Base-by-base conservation (phyloP, 2,329 filamentous ascomycete genomes). In the Xylaria multiplex region DNA sequence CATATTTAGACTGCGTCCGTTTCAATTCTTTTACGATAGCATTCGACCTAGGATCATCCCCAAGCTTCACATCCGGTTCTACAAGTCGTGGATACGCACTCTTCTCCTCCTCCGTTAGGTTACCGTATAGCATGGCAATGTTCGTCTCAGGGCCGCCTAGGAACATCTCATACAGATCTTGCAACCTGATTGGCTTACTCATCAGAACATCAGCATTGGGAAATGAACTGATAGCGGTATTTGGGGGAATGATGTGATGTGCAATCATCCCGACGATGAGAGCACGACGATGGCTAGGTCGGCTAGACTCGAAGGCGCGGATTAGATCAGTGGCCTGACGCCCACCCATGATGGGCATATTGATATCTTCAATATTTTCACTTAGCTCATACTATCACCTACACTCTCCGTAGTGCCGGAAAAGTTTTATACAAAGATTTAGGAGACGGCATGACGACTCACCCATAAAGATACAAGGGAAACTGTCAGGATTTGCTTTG, bases 81-180 rank as follows among this genome's bases (percentile, higher is more conserved):
- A 45, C 2, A 7, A 16, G 43, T 30, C 60, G 60, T n/a, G 60
- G 60, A 24, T 63, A 63, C n/a, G 37, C 53, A n/a, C 54, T 63
- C 53, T 63, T 62, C 59, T 62, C 53, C 46, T 63, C 46, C 35
- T 63, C 53, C 6, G 45, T 58, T 14, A 63, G 45, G 19, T 37
- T 14, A 2, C 45, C 46, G n/a, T 57, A 63, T 30, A 63, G 27
- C 16, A 50, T 22, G 35, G 52, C n/a, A 27, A 63, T 9, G 37
- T 63, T 63, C 14, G 60, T 63, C 35, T 52, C 16, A 1, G 60
- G 53, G 9, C 60, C 54, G 13, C 60, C 60, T 6, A 63, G 24
- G 24, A 63, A 57, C 54, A 58, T 35, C 16, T 63, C 45, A n/a
- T 63, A 52, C 5, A 63, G 11, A n/a, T 45, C n/a, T 2, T n/a